phyloP scores from a whole-genome alignment of 495 filamentous ascomycete species.

The Penicillium canariense region DNA sequence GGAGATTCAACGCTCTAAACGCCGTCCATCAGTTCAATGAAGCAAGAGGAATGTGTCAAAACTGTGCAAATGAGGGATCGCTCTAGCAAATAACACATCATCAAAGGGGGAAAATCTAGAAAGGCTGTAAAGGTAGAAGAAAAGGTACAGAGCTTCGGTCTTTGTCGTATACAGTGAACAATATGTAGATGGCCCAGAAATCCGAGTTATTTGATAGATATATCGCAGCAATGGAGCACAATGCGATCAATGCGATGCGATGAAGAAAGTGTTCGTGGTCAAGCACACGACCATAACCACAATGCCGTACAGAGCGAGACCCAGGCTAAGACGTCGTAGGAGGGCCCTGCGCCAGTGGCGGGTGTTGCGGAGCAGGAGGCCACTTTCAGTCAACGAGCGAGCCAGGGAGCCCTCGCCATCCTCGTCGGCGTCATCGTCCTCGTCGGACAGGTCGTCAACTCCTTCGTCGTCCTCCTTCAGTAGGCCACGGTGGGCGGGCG shows the following conservation, averaged over 20 bases:
- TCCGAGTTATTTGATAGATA: slow-evolving; percentile 16
- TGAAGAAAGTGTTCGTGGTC: slow-evolving; percentile 75
- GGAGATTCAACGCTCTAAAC: neutral
- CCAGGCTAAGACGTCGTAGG: slow-evolving; percentile 69
- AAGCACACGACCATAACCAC: slow-evolving; percentile 89
- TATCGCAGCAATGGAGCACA: slow-evolving; percentile 1
- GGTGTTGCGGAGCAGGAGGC: slow-evolving; percentile 47
- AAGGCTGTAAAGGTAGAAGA: neutral
- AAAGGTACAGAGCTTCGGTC: neutral
- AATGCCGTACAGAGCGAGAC: slow-evolving; percentile 76
- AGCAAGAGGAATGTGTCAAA: neutral
- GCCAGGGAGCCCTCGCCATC: slow-evolving; percentile 37
- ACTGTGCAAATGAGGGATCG: neutral
- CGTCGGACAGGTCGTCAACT: slow-evolving; percentile 36
- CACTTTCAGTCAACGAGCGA: slow-evolving; percentile 41
- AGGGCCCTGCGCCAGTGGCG: slow-evolving; percentile 58
- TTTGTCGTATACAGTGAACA: slow-evolving; percentile 1
- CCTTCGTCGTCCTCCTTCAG: slow-evolving; percentile 86
- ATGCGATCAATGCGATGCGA: slow-evolving; percentile 49
- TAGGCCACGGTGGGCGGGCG: slow-evolving; percentile 75
- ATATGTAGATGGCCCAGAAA: neutral
- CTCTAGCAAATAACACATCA: neutral
- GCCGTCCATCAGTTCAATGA: neutral
- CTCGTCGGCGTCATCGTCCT: slow-evolving; percentile 45
- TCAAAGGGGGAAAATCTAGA: neutral